Percentiles rank a stretch among this genome's conserved stretches.
Evolutionary conservation across 2,329 filamentous ascomycete genomes (phyloP).

Genomic region (Ceratocystis huliohia): DNA sequence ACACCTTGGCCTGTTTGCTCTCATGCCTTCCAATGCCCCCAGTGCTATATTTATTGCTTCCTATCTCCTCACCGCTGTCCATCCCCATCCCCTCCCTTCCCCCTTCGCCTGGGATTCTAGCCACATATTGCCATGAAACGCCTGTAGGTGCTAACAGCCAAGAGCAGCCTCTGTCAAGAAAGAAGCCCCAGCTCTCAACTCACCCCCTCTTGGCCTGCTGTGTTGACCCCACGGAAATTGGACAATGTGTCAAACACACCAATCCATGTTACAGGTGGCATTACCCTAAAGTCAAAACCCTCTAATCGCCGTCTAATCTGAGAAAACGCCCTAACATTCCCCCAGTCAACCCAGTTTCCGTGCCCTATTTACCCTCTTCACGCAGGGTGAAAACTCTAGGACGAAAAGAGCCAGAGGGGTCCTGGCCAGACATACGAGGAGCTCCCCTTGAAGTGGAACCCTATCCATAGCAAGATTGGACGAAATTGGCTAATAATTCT

Average conservation of each 20-base stretch:
- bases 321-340: background rate
- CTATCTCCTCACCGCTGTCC: background rate
- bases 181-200: too few relatives aligned
- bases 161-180: background rate
- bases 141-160: background rate
- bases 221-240: conserved; percentile 2
- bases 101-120: background rate
- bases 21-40: background rate
- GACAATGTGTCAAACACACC: conserved; percentile 5
- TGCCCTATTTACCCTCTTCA: background rate
- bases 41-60: background rate
- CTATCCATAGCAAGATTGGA: background rate
- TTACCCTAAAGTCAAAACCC: background rate
- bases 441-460: background rate
- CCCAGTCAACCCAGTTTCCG: background rate
- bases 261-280: conserved; percentile 6
- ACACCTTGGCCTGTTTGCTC: background rate
- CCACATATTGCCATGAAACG: conserved; percentile 3
- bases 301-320: background rate
- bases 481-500: background rate
- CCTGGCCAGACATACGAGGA: background rate
- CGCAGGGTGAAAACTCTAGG: background rate
- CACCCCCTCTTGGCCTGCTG: background rate
- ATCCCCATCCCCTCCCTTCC: background rate
- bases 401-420: background rate